phyloP scores from a whole-genome alignment of 257 asterid species.

The Voacanga thouarsii region DNA sequence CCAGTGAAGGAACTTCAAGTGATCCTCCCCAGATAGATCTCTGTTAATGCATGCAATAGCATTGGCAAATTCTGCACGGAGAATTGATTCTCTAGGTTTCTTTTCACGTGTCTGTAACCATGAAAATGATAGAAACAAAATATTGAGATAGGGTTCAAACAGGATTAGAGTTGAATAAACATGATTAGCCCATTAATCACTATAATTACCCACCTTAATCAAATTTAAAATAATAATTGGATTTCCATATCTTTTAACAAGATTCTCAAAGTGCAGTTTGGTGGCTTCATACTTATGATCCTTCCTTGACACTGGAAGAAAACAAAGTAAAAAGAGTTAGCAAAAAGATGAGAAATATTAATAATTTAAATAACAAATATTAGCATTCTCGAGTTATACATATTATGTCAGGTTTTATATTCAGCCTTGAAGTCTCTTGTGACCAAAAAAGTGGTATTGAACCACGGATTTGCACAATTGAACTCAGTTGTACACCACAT shows the following conservation, averaged over 20 bases:
- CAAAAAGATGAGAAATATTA: background rate
- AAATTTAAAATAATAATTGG: slow-evolving; percentile 84
- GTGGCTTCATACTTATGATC: slow-evolving; percentile 78
- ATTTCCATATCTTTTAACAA: slow-evolving; percentile 86
- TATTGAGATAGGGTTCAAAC: background rate
- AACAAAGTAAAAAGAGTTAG: slow-evolving; percentile 22
- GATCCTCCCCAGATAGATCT: slow-evolving; percentile 59
- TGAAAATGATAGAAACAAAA: slow-evolving; percentile 11
- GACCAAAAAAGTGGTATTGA: slow-evolving; percentile 99
- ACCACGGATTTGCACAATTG: slow-evolving; percentile 90
- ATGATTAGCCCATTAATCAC: slow-evolving; percentile 14
- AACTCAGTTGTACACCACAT: slow-evolving; percentile 54
- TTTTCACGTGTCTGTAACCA: slow-evolving; percentile 72
- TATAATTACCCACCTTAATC: slow-evolving; percentile 61
- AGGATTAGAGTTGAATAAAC: background rate
- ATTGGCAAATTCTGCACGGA: slow-evolving; percentile 73
- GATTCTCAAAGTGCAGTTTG: slow-evolving; percentile 84
- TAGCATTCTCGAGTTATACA: slow-evolving; percentile 42
- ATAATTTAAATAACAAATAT: slow-evolving; percentile 12
- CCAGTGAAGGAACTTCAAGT: slow-evolving; percentile 92
- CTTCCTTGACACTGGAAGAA: slow-evolving; percentile 67
- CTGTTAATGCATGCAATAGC: slow-evolving; percentile 76
- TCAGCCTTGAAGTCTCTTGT: slow-evolving; percentile 82
- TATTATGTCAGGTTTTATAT: slow-evolving; percentile 81
- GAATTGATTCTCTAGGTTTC: slow-evolving; percentile 90